phyloP scores from a whole-genome alignment of 2,329 filamentous ascomycete genomes.

The Cylindrodendrum hubeiense region DNA sequence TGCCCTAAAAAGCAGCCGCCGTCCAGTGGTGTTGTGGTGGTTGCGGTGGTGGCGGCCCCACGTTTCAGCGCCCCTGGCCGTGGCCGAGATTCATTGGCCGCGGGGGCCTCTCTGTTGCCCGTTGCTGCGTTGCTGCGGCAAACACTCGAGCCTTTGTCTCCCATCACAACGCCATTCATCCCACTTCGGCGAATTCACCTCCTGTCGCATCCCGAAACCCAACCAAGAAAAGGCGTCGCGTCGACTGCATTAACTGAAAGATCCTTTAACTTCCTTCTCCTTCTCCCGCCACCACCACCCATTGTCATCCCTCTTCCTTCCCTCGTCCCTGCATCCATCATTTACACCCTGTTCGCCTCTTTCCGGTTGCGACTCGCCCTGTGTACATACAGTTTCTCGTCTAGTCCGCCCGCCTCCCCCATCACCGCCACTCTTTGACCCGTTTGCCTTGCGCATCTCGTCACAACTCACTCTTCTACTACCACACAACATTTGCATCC shows the following conservation, averaged over 20 bases:
- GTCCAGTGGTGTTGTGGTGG: slow-evolving; percentile 14
- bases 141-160: slow-evolving; percentile 38
- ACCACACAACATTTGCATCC: slow-evolving; percentile 10
- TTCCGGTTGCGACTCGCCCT: slow-evolving; percentile 38
- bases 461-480: slow-evolving; percentile 16
- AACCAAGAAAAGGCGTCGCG: slow-evolving; percentile 14
- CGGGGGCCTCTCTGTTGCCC: slow-evolving; percentile 31
- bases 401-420: slow-evolving; percentile 13
- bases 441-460: slow-evolving; percentile 9
- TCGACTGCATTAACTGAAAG: slow-evolving; percentile 1
- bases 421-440: slow-evolving; percentile 7
- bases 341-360: slow-evolving; percentile 30
- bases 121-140: slow-evolving; percentile 53
- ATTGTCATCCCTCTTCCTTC: slow-evolving; percentile 21
- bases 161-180: slow-evolving; percentile 28
- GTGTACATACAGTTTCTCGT: slow-evolving; percentile 21
- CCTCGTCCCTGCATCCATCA: slow-evolving; percentile 23
- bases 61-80: slow-evolving; percentile 38
- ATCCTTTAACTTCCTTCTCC: slow-evolving; percentile 3
- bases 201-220: slow-evolving; percentile 10
- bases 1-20: slow-evolving; percentile 10
- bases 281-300: slow-evolving; percentile 24
- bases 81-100: slow-evolving; percentile 36
- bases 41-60: slow-evolving; percentile 25
- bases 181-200: slow-evolving; percentile 9